These are phyloP conservation scores for Coprinopsis cinerea DNA, from an alignment of 768 basidiomycete species.

Conservation along the genomic window DNA sequence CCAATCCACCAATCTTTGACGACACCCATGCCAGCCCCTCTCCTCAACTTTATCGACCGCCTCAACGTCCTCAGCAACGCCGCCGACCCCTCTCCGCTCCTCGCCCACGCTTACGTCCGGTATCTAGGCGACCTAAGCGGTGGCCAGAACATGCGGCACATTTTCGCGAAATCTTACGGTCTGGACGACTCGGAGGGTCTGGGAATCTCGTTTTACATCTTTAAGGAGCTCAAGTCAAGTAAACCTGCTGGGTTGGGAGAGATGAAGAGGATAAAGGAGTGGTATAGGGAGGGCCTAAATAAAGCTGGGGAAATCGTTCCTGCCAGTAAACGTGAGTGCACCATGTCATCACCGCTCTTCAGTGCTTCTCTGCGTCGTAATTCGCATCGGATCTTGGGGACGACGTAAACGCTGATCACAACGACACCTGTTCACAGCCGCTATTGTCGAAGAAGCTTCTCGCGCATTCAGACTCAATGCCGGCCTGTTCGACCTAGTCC, in stretches of 20 bases:
- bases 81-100: slow-evolving; percentile 44
- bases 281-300: slow-evolving; percentile 56
- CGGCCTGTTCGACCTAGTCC: slow-evolving; percentile 37
- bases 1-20: slow-evolving; percentile 42
- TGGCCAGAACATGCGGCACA: slow-evolving; percentile 63
- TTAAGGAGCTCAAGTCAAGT: slow-evolving; percentile 47
- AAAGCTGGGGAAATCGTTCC: slow-evolving; percentile 36
- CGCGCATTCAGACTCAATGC: slow-evolving; percentile 44
- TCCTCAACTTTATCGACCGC: slow-evolving; percentile 49
- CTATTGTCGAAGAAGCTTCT: slow-evolving; percentile 43
- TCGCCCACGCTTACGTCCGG: slow-evolving; percentile 79
- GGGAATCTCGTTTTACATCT: slow-evolving; percentile 66
- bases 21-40: slow-evolving; percentile 36
- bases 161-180: slow-evolving; percentile 60
- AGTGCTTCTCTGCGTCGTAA: no score
- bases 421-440: slow-evolving; percentile 23
- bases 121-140: slow-evolving; percentile 80
- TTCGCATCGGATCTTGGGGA: not conserved
- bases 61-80: slow-evolving; percentile 43
- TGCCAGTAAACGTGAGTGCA: slow-evolving; percentile 35
- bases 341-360: no score
- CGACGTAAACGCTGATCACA: not conserved
- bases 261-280: slow-evolving; percentile 69
- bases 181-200: slow-evolving; percentile 44
- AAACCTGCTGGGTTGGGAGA: slow-evolving; percentile 47